These are phyloP conservation scores for Neonectria neomacrospora DNA, from an alignment of 2,329 filamentous ascomycete species.

Conservation along the genomic window DNA sequence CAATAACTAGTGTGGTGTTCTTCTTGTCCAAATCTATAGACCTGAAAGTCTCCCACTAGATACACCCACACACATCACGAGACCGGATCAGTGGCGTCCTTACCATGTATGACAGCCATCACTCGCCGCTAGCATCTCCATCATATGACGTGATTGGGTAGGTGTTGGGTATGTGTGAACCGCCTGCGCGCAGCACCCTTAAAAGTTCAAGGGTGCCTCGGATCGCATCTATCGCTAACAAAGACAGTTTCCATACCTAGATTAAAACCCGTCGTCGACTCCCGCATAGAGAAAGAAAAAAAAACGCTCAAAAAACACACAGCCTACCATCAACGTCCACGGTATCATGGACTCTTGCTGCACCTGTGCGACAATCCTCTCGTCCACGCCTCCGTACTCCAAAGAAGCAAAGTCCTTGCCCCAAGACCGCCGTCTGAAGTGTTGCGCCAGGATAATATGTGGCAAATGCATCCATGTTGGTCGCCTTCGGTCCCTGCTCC, in stretches of 20 bases:
- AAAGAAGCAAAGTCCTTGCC: conserved; percentile 67
- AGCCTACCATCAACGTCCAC: neutral
- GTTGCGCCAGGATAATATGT: conserved; percentile 79
- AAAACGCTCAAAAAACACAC: neutral
- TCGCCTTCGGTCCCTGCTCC: conserved; percentile 28
- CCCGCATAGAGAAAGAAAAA: neutral
- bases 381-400: conserved; percentile 62
- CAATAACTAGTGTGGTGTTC: neutral
- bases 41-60: neutral
- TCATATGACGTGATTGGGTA: conserved; percentile 45
- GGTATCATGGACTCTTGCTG: conserved; percentile 67
- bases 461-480: conserved; percentile 73
- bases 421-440: conserved; percentile 70
- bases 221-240: neutral
- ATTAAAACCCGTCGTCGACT: neutral
- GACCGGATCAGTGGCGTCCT: conserved; percentile 28
- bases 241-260: neutral
- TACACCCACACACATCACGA: neutral
- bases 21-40: neutral
- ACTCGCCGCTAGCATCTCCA: conserved; percentile 32
- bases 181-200: conserved; percentile 3
- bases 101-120: neutral
- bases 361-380: conserved; percentile 74
- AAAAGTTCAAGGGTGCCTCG: neutral
- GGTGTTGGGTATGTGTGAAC: conserved; percentile 33